phyloP scores from a whole-genome alignment of 345 rosid species.

The Salix suchowensis region DNA sequence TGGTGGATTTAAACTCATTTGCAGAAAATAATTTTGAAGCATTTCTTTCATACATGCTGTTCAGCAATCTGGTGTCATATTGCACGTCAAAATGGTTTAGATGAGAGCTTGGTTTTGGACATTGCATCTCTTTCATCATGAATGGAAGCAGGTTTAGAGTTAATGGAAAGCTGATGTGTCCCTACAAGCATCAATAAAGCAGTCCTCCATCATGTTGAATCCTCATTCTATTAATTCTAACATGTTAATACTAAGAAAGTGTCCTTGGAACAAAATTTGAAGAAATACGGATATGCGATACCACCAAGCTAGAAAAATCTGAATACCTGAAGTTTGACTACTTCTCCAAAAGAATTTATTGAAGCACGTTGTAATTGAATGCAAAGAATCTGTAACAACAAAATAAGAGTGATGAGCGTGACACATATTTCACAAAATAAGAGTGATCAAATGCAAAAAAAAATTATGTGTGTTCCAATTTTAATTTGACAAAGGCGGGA shows the following conservation, averaged over 20 bases:
- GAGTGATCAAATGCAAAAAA: too few species aligned
- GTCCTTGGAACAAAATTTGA: background rate
- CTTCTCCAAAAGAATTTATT: slow-evolving; percentile 53
- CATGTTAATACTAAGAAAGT: background rate
- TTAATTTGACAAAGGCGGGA: too few species aligned
- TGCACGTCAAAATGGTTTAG: slow-evolving; percentile 16
- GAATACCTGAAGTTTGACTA: slow-evolving; percentile 63
- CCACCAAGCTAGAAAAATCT: background rate
- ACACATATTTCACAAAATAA: background rate
- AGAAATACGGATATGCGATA: background rate
- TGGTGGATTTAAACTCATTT: slow-evolving; percentile 9
- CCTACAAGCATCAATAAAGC: slow-evolving; percentile 34
- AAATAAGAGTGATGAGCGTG: background rate
- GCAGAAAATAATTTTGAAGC: slow-evolving; percentile 10
- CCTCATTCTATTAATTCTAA: slow-evolving; percentile 2
- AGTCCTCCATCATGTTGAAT: background rate
- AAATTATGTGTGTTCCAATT: too few species aligned
- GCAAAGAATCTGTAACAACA: slow-evolving; percentile 67
- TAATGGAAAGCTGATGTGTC: slow-evolving; percentile 55
- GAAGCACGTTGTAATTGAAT: slow-evolving; percentile 77
- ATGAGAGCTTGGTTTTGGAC: slow-evolving; percentile 21
- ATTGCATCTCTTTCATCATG: slow-evolving; percentile 24
- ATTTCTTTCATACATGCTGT: slow-evolving; percentile 19
- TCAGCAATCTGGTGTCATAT: slow-evolving; percentile 14
- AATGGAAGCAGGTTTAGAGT: slow-evolving; percentile 52